A percentile compares a stretch with the other conserved stretches of the same genome.
Conservation (phyloP, 78 protist species). For the Diacronema lutheri region DNA sequence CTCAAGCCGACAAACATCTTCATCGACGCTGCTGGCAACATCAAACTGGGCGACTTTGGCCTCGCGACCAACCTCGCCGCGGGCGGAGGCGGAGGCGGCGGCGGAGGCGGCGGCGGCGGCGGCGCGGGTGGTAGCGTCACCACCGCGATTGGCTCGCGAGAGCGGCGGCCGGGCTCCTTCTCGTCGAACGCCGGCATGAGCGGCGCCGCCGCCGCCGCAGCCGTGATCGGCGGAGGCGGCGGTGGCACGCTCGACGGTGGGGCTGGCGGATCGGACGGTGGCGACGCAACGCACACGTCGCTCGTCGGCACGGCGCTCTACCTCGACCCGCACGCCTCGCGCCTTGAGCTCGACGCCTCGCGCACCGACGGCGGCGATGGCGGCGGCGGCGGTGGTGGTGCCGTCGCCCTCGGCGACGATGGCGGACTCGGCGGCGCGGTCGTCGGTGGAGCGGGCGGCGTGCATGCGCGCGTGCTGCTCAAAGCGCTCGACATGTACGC, state of each 20-base stretch:
- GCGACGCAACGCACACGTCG: no score
- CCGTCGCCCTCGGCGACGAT: background rate
- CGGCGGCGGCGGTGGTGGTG: background rate
- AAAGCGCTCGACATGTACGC: background rate
- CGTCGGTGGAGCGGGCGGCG: background rate
- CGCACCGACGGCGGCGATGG: no score
- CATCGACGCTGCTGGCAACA: constrained; percentile 29
- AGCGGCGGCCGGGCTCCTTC: no score
- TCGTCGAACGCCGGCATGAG: background rate
- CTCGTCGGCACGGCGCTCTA: no score
- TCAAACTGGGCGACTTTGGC: constrained; percentile 12
- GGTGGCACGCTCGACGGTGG: background rate
- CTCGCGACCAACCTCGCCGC: background rate
- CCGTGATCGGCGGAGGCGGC: no score
- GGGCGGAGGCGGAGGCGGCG: background rate
- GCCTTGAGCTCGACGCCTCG: no score
- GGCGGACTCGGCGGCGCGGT: background rate
- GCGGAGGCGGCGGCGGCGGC: background rate
- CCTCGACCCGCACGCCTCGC: no score
- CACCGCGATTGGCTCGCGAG: no score
- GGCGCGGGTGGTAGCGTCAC: no score
- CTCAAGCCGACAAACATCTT: constrained; percentile 43
- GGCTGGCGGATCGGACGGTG: no score
- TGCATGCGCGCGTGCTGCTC: background rate
- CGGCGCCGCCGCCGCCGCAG: background rate